Conservation (phyloP, 768 basidiomycete genomes). For the Albatrellus ellisii region DNA sequence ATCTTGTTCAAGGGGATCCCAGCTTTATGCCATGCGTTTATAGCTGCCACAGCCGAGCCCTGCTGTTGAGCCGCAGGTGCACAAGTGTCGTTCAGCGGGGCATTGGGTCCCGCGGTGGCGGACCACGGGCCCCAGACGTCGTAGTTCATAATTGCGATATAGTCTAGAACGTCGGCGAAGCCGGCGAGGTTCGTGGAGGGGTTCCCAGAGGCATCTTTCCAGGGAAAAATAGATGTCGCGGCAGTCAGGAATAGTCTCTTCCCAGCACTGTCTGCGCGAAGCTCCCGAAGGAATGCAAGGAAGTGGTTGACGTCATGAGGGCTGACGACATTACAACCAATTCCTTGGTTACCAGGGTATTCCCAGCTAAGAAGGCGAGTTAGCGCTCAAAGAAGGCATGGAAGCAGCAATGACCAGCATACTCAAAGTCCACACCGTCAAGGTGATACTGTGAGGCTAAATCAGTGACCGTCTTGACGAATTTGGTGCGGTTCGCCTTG, state of each 20-base stretch:
- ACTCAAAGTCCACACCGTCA: conserved; percentile 12
- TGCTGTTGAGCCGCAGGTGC: conserved; percentile 38
- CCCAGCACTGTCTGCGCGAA: conserved; percentile 42
- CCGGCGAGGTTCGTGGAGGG: conserved; percentile 49
- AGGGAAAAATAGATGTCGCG: conserved; percentile 56
- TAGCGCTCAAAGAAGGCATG: background rate
- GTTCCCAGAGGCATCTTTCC: conserved; percentile 38
- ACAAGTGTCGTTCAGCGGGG: conserved; percentile 74
- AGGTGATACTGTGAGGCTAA: conserved; percentile 3
- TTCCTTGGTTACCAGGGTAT: conserved; percentile 59
- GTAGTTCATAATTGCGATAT: conserved; percentile 64
- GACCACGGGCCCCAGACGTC: conserved; percentile 40
- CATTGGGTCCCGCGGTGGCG: conserved; percentile 54
- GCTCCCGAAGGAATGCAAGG: conserved; percentile 59
- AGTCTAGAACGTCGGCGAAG: conserved; percentile 62
- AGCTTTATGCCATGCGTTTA: conserved; percentile 62
- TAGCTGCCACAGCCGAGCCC: conserved; percentile 68
- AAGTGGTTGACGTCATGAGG: conserved; percentile 65
- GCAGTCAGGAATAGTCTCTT: conserved; percentile 57
- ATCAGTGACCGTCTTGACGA: conserved; percentile 1
- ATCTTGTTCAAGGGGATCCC: conserved; percentile 67
- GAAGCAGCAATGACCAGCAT: background rate
- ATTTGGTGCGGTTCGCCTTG: conserved; percentile 5
- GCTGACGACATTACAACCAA: conserved; percentile 55
- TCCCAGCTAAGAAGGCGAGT: conserved; percentile 6